phyloP scores from a whole-genome alignment of 805 yeast species.

The Candida suzukii region DNA sequence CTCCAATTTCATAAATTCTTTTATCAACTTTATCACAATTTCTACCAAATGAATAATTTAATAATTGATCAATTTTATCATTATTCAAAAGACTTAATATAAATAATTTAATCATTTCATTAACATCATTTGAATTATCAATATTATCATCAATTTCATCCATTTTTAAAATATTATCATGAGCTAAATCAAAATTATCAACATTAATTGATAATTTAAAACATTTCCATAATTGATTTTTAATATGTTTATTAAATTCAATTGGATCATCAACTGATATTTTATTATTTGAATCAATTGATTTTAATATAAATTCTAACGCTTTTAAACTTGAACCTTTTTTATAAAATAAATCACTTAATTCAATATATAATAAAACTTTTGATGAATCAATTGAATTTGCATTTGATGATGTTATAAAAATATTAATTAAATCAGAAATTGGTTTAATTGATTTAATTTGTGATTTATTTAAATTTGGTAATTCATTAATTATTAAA shows the following conservation, averaged over 20 bases:
- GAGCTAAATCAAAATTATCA: slow-evolving; percentile 22
- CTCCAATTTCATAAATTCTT: slow-evolving; percentile 27
- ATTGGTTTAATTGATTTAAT: slow-evolving; percentile 11
- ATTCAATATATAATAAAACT: slow-evolving; percentile 29
- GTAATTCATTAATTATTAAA: slow-evolving; percentile 18
- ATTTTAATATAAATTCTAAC: slow-evolving; percentile 23
- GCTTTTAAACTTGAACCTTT: slow-evolving; percentile 25
- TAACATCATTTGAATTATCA: slow-evolving; percentile 5
- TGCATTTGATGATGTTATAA: slow-evolving; percentile 3
- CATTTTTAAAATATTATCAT: slow-evolving; percentile 21
- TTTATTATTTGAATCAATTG: slow-evolving; percentile 4
- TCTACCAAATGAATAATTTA: slow-evolving; percentile 35
- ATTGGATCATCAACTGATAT: slow-evolving; percentile 10
- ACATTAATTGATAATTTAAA: slow-evolving; percentile 25
- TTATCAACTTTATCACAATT: slow-evolving; percentile 36
- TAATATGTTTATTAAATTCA: slow-evolving; percentile 12
- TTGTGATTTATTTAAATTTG: slow-evolving; percentile 6
- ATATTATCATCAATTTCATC: slow-evolving; percentile 6
- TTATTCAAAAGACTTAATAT: slow-evolving; percentile 30
- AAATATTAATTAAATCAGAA: slow-evolving; percentile 7
- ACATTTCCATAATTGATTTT: slow-evolving; percentile 7
- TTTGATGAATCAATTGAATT: slow-evolving; percentile 18
- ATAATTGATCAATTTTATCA: slow-evolving; percentile 32
- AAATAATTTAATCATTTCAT: slow-evolving; percentile 24
- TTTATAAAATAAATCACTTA: slow-evolving; percentile 30